Evolutionary conservation across 345 rosid genomes (phyloP).

Genomic region (Brassica cretica): DNA sequence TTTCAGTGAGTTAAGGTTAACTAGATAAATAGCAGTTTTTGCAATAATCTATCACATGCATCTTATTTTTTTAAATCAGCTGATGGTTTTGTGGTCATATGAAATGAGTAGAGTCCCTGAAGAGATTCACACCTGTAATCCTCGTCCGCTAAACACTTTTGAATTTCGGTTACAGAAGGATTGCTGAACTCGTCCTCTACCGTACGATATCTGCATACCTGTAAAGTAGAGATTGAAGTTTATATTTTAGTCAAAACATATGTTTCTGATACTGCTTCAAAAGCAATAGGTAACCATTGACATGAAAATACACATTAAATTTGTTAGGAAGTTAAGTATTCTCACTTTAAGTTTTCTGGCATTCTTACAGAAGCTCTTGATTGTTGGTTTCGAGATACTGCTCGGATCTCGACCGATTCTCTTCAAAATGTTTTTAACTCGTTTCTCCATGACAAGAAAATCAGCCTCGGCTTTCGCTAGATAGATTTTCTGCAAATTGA

Average conservation of each 20-base stretch:
- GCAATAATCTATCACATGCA: background rate
- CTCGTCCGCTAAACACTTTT: slow-evolving; percentile 77
- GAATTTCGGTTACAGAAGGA: slow-evolving; percentile 67
- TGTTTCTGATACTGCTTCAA: slow-evolving; percentile 21
- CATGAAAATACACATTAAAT: background rate
- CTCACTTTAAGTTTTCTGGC: slow-evolving; percentile 88
- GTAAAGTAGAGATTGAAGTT: slow-evolving; percentile 25
- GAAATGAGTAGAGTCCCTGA: background rate
- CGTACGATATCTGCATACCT: slow-evolving; percentile 79
- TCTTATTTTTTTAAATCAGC: slow-evolving; percentile 19
- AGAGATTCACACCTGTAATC: slow-evolving; percentile 64
- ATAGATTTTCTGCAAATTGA: slow-evolving; percentile 83
- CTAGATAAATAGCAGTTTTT: slow-evolving; percentile 12
- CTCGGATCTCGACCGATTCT: slow-evolving; percentile 69
- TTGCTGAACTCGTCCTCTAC: slow-evolving; percentile 82
- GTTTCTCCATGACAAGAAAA: slow-evolving; percentile 68
- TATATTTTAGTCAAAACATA: background rate
- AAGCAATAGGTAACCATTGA: background rate
- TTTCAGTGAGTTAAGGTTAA: background rate
- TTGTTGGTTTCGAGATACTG: slow-evolving; percentile 64
- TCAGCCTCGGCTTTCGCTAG: slow-evolving; percentile 96
- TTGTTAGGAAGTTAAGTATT: slow-evolving; percentile 12
- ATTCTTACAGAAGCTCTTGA: slow-evolving; percentile 84
- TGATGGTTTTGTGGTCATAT: slow-evolving; percentile 4
- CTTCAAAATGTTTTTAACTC: slow-evolving; percentile 60